Base-by-base conservation (phyloP, 2,329 filamentous ascomycete genomes). In the Colletotrichum incanum region DNA sequence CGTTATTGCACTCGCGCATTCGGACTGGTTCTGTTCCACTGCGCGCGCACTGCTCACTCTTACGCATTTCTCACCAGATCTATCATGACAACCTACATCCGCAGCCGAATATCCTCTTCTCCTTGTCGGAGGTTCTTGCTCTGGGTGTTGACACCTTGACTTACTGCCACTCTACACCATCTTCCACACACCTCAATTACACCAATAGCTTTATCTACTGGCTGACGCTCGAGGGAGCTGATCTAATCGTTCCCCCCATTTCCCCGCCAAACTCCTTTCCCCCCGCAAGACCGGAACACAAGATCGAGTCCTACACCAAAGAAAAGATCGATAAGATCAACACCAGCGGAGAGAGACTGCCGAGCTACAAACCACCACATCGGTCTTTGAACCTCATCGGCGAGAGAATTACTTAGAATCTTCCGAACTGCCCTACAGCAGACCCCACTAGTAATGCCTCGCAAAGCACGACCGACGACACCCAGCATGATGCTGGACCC, bases 111-210 rank as follows among this genome's bases (percentile, higher is more conserved):
- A 78, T 79, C 77, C 77, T 79, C 78, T 77, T 83, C 81, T 83
- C 81, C 82, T 76, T 79, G 77, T 76, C 79, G 82, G 82, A 84
- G 82, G 74, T 81, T 83, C 71, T 77, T 82, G 71, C 82, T 81
- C 74, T 80, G 81, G 82, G 78, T 80, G 72, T 75, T 78, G 76
- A 81, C 81, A 74, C 81, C 81, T 76, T 83, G 82, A 83, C 80
- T 79, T 45, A 31, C 56, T 63, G 63, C 28, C 58, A 59, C 52
- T 60, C 47, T 18, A 45, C 14, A 45, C 52, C 45, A 59, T 28
- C 55, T 43, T 37, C 20, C 50, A 52, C 56, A 49, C 65, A 62
- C 39, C n/a, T 26, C 60, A 64, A 34, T 34, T 23, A 43, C 56
- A 60, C 34, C 52, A 43, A 58, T 41, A 67, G 60, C 18, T 63